These are phyloP conservation scores for Pichia sp. DNA, from an alignment of 1,139 yeast genomes.

Conservation along the genomic window DNA sequence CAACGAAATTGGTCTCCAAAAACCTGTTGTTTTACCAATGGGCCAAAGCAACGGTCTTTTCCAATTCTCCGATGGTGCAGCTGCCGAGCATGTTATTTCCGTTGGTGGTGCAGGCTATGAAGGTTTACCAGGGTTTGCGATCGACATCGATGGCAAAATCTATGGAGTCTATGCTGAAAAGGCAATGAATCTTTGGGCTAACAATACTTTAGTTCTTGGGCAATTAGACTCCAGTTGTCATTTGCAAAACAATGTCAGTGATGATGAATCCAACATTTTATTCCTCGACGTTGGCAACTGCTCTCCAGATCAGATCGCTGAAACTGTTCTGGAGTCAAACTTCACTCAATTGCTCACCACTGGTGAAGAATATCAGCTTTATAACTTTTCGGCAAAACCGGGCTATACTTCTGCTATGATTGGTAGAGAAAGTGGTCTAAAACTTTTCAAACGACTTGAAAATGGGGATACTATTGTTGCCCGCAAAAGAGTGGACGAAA, in stretches of 20 bases:
- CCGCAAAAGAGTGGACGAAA: not conserved
- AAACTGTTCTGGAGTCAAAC: slow-evolving; percentile 1
- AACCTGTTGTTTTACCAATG: slow-evolving; percentile 12
- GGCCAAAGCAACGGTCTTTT: slow-evolving; percentile 10
- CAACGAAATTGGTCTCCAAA: not conserved
- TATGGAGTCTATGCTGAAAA: slow-evolving; percentile 1
- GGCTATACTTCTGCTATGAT: slow-evolving; percentile 1
- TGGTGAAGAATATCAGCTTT: slow-evolving; percentile 2
- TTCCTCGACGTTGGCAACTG: slow-evolving; percentile 6
- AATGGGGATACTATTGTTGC: slow-evolving; percentile 1
- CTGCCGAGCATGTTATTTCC: slow-evolving; percentile 7
- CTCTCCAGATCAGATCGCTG: not conserved
- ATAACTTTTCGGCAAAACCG: not conserved
- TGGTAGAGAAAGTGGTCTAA: not conserved
- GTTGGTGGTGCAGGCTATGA: slow-evolving; percentile 11
- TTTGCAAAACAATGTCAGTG: not conserved
- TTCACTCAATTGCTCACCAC: slow-evolving; percentile 7
- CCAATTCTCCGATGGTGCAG: slow-evolving; percentile 14
- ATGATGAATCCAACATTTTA: not conserved
- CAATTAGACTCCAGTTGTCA: slow-evolving; percentile 1
- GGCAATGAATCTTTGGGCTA: not conserved
- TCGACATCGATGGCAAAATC: not conserved
- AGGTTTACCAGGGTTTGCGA: slow-evolving; percentile 7
- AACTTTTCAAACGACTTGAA: slow-evolving; percentile 2
- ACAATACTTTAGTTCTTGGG: slow-evolving; percentile 4